These are phyloP conservation scores for Voacanga thouarsii DNA, from an alignment of 257 asterid genomes.

Conservation along the genomic window DNA sequence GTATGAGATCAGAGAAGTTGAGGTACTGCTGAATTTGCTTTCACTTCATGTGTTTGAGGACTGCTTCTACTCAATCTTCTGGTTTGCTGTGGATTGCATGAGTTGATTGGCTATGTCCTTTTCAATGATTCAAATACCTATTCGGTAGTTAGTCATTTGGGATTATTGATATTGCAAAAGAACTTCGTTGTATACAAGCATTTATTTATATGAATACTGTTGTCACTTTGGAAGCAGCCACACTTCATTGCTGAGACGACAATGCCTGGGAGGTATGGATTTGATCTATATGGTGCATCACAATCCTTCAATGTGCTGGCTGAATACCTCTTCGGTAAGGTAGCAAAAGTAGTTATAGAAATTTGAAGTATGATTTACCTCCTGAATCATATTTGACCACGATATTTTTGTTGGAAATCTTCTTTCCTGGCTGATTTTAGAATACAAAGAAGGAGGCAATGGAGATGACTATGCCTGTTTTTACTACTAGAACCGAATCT, in stretches of 20 bases:
- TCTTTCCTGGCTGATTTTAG: conserved; percentile 37
- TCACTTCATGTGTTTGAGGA: not conserved
- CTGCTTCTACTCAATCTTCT: not conserved
- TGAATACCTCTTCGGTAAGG: conserved; percentile 96
- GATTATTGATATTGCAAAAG: not conserved
- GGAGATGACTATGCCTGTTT: conserved; percentile 92
- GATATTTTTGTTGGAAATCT: not conserved
- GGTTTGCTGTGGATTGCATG: not conserved
- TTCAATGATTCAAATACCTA: not conserved
- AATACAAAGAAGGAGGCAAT: conserved; percentile 60
- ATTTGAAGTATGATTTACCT: conserved; percentile 2
- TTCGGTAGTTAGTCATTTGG: not conserved
- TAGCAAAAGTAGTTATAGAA: conserved; percentile 33
- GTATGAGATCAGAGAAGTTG: conserved; percentile 81
- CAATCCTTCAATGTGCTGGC: conserved; percentile 76
- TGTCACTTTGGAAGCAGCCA: conserved; percentile 41
- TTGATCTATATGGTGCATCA: conserved; percentile 73
- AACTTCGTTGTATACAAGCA: not conserved
- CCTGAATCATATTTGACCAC: not conserved
- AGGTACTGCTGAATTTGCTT: conserved; percentile 38
- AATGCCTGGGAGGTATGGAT: conserved; percentile 83
- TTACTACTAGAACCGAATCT: conserved; percentile 48
- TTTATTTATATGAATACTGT: not conserved
- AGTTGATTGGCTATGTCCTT: not conserved
- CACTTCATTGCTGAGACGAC: conserved; percentile 77